Evolutionary conservation across 192 early-diverging fungal species (phyloP).

Genomic region (Backusella australiensis): DNA sequence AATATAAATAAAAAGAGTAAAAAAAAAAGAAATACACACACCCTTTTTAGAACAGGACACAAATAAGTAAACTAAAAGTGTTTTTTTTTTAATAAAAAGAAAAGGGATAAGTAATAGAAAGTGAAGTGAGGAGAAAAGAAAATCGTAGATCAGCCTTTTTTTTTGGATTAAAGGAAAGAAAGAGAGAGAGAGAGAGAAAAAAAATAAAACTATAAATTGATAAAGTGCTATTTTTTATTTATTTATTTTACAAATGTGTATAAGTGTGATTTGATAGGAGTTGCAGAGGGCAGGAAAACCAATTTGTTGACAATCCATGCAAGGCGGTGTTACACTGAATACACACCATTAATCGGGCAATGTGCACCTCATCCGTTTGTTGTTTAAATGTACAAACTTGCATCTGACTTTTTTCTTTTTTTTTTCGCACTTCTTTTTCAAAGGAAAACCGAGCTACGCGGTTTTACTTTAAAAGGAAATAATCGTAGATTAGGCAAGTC

Average conservation of each 20-base stretch:
- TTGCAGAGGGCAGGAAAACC: neutral
- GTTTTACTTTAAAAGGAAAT: slow-evolving; percentile 5
- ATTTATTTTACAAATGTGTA: neutral
- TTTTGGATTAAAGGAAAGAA: neutral
- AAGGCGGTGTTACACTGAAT: slow-evolving; percentile 4
- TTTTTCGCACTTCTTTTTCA: slow-evolving; percentile 16
- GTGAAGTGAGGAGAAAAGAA: neutral
- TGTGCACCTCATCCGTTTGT: neutral
- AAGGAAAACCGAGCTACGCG: neutral
- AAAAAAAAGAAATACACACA: slow-evolving; percentile 6
- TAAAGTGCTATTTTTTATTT: slow-evolving; percentile 7
- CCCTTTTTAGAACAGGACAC: slow-evolving; percentile 7
- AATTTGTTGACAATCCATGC: slow-evolving; percentile 18
- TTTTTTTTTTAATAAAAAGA: neutral
- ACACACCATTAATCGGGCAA: slow-evolving; percentile 1
- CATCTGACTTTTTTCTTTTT: slow-evolving; percentile 11
- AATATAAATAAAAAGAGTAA: slow-evolving; percentile 14
- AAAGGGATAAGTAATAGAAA: neutral
- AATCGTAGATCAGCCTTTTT: neutral
- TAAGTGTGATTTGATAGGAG: slow-evolving; percentile 3
- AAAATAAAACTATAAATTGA: slow-evolving; percentile 6
- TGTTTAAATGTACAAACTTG: neutral
- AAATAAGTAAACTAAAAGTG: slow-evolving; percentile 6
- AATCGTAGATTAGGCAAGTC: neutral
- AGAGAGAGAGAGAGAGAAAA: neutral